A percentile compares a stretch with the other conserved stretches of the same genome.
Conservation (phyloP, 495 filamentous ascomycete species). For the Penicillium soppii region DNA sequence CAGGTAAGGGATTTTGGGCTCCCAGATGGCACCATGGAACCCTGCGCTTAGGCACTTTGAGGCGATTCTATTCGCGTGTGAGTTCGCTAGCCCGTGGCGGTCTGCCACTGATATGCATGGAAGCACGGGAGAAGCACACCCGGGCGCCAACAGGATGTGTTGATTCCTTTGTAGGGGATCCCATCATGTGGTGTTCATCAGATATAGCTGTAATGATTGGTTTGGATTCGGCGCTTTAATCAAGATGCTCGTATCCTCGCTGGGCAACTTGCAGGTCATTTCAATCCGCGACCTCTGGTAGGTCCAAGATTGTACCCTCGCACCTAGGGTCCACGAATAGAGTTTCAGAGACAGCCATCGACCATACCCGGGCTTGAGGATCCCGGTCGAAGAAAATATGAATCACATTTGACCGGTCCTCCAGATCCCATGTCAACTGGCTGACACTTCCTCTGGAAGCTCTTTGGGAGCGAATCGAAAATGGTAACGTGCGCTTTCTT, state of each 20-base stretch:
- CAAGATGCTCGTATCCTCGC: background rate
- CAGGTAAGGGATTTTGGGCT: background rate
- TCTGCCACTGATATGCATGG: slow-evolving; percentile 31
- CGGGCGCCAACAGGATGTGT: background rate
- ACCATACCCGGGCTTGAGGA: background rate
- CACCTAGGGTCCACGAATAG: background rate
- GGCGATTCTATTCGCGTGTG: background rate
- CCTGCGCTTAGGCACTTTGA: background rate
- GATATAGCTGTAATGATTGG: background rate
- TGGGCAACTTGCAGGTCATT: background rate
- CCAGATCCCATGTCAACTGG: background rate
- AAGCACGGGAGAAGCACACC: slow-evolving; percentile 31
- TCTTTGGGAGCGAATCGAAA: background rate
- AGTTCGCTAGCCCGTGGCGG: slow-evolving; percentile 16
- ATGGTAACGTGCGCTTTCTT: background rate
- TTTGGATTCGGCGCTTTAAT: background rate
- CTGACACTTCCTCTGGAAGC: background rate
- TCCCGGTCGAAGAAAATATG: background rate
- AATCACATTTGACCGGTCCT: background rate
- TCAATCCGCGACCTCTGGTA: background rate
- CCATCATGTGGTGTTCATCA: slow-evolving; percentile 14
- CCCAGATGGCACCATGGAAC: slow-evolving; percentile 4
- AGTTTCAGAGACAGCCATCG: background rate
- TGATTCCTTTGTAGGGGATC: background rate
- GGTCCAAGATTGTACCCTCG: background rate